Evolutionary conservation across 352 stramenopile genomes (phyloP), one percentile per base, ranked within the genome.

Genomic region (Pythium utonaiense): DNA sequence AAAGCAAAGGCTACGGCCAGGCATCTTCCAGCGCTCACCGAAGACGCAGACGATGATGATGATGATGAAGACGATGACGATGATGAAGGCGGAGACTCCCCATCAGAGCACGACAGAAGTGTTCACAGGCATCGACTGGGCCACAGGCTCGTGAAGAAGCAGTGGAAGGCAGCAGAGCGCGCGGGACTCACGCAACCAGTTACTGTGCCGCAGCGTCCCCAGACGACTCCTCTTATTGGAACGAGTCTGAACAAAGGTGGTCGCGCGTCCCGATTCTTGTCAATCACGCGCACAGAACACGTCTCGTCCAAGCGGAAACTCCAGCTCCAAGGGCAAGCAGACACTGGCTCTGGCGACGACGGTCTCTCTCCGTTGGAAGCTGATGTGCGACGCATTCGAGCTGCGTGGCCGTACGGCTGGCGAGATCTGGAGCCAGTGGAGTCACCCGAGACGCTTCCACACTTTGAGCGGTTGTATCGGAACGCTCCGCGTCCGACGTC

Each of bases 391-490:
- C 74, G 64, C 40, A 89, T 93, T 57, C 81, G 83, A 14, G 67
- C 76, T 42, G 80, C 71, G 13, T 93, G 81, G 83, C 81, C 81
- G 13, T 83, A 89, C 60, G 69, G 75, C 13, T 88, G 81, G 81
- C 57, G 55, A 42, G 62, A 80, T 27, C 53, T 59, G 19, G 55
- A 71, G 16, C 47, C 60, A 2, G 49, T 60, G 28, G 67, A 60
- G 13, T 54, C 64, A 8, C 16, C 62, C 9, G 40, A 60, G 6
- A n/a, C 49, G 12, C 41, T 64, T 16, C 64, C 67, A 19, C 59
- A 60, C 25, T 73, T 63, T 57, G 67, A 66, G 30, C 59, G 49
- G 2, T 60, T 79, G 45, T 69, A 71, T 6, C 71, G 62, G 56
- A 67, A 71, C 34, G 14, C 47, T 0, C 53, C 41, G 17, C 57